Percentiles rank a stretch among this genome's conserved stretches.
Conservation (phyloP, 305 asterid genomes). For the Andrographis paniculata region DNA sequence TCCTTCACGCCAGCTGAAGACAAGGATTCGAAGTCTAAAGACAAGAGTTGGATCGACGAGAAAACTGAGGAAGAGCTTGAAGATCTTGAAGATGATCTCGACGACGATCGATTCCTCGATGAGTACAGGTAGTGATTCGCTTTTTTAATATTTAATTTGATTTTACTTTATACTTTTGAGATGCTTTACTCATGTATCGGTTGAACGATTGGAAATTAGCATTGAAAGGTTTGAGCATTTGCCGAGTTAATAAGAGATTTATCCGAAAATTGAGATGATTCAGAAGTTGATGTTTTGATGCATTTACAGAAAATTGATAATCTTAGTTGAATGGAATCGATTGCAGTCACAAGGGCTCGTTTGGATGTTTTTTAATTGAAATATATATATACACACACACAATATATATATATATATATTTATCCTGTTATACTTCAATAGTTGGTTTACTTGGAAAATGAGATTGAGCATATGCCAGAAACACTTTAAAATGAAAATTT, state of each 20-base stretch:
- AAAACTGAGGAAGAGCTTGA: conserved; percentile 77
- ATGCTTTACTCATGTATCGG: not conserved
- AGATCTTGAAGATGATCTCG: conserved; percentile 88
- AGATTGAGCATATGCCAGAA: too few species aligned
- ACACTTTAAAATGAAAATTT: too few species aligned
- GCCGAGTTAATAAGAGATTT: not conserved
- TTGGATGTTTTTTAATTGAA: too few species aligned
- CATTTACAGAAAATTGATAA: not conserved
- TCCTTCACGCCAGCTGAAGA: conserved; percentile 60
- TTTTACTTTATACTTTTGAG: not conserved
- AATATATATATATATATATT: too few species aligned
- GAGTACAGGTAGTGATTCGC: conserved; percentile 53
- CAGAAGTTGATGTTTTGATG: not conserved
- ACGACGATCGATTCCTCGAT: conserved; percentile 84
- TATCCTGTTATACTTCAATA: too few species aligned
- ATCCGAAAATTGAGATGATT: conserved; percentile 3
- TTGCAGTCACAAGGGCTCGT: not conserved
- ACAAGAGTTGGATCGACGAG: conserved; percentile 65
- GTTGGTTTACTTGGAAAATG: too few species aligned
- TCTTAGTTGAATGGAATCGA: conserved; percentile 1
- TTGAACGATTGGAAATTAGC: conserved; percentile 1
- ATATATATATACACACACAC: too few species aligned
- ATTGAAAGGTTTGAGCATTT: not conserved
- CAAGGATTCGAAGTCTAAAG: conserved; percentile 54
- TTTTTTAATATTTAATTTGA: too few species aligned